These are phyloP conservation scores for Microsporum audouinii DNA, from an alignment of 2,329 filamentous ascomycete species.

Conservation along the genomic window DNA sequence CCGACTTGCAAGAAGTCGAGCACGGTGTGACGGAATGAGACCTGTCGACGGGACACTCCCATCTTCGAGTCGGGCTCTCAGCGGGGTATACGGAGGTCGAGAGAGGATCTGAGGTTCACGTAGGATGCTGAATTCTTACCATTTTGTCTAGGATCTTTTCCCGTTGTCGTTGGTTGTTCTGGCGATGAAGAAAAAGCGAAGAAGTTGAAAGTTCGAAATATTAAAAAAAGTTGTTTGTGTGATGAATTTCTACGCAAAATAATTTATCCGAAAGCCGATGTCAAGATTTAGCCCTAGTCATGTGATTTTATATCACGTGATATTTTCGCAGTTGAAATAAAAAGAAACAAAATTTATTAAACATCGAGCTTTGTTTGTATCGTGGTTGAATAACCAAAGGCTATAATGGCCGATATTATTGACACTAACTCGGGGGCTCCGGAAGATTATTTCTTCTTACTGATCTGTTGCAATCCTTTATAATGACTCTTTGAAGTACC, in stretches of 20 bases:
- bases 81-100: conserved; percentile 19
- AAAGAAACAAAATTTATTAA: background rate
- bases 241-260: background rate
- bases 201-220: conserved; percentile 9
- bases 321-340: background rate
- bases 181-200: conserved; percentile 23
- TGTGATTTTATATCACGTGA: background rate
- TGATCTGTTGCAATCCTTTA: no score
- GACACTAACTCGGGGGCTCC: no score
- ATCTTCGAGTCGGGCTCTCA: background rate
- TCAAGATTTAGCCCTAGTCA: background rate
- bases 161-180: conserved; percentile 38
- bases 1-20: background rate
- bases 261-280: background rate
- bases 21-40: conserved; percentile 29
- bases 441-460: no score
- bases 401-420: no score
- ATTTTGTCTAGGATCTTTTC: conserved; percentile 42
- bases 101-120: conserved; percentile 17
- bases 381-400: no score
- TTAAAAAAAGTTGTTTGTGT: background rate
- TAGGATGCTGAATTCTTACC: conserved; percentile 48
- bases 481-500: no score
- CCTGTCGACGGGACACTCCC: conserved; percentile 3
- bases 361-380: no score